These are phyloP conservation scores for Ilex paraguariensis DNA, from an alignment of 305 asterid genomes.

Conservation along the genomic window DNA sequence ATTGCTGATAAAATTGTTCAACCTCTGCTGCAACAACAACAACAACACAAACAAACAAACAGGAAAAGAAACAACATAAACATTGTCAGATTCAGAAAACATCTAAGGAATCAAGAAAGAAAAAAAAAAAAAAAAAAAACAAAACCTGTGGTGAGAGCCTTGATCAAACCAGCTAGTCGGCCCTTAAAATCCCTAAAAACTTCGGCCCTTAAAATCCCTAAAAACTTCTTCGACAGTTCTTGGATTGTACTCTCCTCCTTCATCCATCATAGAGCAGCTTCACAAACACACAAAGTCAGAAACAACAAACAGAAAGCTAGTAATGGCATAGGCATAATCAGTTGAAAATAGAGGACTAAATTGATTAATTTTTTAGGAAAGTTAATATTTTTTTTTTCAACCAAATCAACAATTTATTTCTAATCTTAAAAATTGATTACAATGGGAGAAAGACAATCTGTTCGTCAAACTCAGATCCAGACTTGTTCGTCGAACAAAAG, in stretches of 20 bases:
- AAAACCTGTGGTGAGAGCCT: constrained; percentile 77
- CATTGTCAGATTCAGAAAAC: background rate
- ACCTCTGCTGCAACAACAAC: constrained; percentile 39
- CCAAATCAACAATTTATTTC: too few species aligned
- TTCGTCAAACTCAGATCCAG: too few species aligned
- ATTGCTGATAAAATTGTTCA: constrained; percentile 49
- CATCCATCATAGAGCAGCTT: constrained; percentile 10
- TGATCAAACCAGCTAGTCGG: constrained; percentile 58
- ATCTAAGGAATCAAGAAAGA: background rate
- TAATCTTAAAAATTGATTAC: too few species aligned
- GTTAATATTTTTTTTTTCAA: too few species aligned
- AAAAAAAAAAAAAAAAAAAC: background rate
- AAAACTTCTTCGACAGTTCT: constrained; percentile 69
- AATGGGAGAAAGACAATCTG: too few species aligned
- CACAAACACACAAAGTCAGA: background rate
- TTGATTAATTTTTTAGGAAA: too few species aligned
- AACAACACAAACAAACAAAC: background rate
- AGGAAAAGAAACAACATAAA: background rate
- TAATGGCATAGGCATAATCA: background rate
- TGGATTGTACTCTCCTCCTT: constrained; percentile 45
- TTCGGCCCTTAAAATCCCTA: too few species aligned
- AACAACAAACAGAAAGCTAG: background rate
- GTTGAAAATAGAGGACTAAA: too few species aligned
- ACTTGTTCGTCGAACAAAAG: too few species aligned
- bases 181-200: constrained; percentile 76